These are phyloP conservation scores for Trichoderma erinaceum DNA, from an alignment of 495 filamentous ascomycete genomes.

Conservation along the genomic window DNA sequence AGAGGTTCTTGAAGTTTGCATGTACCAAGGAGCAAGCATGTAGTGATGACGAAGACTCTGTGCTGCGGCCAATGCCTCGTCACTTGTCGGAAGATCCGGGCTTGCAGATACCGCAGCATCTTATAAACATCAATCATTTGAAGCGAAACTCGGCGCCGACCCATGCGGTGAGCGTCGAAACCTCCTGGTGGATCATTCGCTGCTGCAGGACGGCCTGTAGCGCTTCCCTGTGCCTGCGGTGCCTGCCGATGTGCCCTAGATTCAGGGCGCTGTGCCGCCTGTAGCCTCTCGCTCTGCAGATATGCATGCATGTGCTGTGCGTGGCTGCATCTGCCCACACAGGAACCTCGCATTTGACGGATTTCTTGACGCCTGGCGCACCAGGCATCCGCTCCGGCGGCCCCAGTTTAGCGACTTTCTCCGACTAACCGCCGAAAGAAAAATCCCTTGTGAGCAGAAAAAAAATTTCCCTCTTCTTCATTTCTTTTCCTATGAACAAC, in stretches of 20 bases:
- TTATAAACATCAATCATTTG: too few species aligned
- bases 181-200: neutral
- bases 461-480: constrained; percentile 4
- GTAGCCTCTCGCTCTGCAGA: neutral
- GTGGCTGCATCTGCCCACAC: neutral
- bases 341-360: neutral
- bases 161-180: neutral
- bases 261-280: neutral
- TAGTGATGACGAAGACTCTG: too few species aligned
- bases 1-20: too few species aligned
- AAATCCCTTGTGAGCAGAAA: neutral
- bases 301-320: neutral
- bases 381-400: neutral
- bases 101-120: neutral
- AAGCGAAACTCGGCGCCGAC: neutral
- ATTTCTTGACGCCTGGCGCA: constrained; percentile 1
- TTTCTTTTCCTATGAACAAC: neutral
- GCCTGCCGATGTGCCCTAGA: neutral
- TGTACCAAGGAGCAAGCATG: too few species aligned
- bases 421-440: constrained; percentile 1
- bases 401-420: neutral
- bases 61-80: neutral
- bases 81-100: neutral
- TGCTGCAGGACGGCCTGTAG: constrained; percentile 2
- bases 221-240: neutral